Evolutionary conservation across 2,329 filamentous ascomycete species (phyloP).

Genomic region (Alternaria dauci): DNA sequence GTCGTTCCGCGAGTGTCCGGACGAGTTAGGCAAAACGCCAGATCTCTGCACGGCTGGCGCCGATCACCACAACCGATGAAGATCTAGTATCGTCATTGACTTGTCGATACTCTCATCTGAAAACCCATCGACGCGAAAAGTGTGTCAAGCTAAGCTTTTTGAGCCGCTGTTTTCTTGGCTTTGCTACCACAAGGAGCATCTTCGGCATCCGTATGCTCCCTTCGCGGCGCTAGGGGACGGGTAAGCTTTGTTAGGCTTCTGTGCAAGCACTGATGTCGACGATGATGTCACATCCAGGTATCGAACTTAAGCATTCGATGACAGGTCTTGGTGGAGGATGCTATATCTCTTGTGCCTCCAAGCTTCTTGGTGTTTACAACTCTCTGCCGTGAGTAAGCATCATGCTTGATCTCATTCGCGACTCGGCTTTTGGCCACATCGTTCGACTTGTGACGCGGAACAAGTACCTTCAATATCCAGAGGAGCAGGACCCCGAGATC

Average conservation of each 20-base stretch:
- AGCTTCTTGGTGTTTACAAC: background rate
- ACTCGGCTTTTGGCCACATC: slow-evolving; percentile 45
- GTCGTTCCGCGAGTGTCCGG: background rate
- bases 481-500: slow-evolving; percentile 58
- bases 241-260: background rate
- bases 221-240: background rate
- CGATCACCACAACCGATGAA: slow-evolving; percentile 13
- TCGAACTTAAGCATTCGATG: slow-evolving; percentile 12
- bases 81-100: slow-evolving; percentile 21
- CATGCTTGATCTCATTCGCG: slow-evolving; percentile 32
- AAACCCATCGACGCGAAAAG: slow-evolving; percentile 2
- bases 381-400: background rate
- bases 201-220: slow-evolving; percentile 2
- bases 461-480: slow-evolving; percentile 54
- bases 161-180: slow-evolving; percentile 2
- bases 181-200: background rate
- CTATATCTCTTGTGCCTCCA: background rate
- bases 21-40: slow-evolving; percentile 1
- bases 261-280: slow-evolving; percentile 5
- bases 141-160: slow-evolving; percentile 12
- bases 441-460: slow-evolving; percentile 53
- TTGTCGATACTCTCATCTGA: slow-evolving; percentile 1
- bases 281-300: slow-evolving; percentile 15
- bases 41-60: slow-evolving; percentile 1
- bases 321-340: background rate